Conservation (phyloP, 2,329 filamentous ascomycete species). For the Aspergillus amoenus region DNA sequence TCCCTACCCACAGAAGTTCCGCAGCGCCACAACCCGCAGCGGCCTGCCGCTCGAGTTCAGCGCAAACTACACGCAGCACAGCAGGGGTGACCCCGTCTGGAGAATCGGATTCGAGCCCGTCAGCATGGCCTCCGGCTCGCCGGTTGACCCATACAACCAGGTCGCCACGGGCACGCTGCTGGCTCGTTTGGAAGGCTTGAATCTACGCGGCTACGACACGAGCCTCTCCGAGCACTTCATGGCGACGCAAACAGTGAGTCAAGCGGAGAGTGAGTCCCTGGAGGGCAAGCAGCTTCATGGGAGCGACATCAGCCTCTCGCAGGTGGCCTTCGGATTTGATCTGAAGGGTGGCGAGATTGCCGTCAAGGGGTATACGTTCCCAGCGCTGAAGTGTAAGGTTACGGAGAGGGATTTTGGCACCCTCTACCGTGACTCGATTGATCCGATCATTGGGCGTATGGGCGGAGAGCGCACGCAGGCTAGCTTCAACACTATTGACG, state of each 20-base stretch:
- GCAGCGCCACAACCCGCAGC: constrained; percentile 17
- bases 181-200: not conserved
- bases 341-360: constrained; percentile 7
- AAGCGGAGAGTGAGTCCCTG: not conserved
- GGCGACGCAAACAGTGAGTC: not conserved
- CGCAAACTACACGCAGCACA: constrained; percentile 19
- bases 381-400: constrained; percentile 11
- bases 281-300: not conserved
- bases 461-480: not conserved
- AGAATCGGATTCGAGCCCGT: constrained; percentile 18
- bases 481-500: constrained; percentile 4
- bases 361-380: constrained; percentile 22
- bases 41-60: constrained; percentile 22
- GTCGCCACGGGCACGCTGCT: not conserved
- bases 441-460: not conserved
- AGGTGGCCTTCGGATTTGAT: constrained; percentile 20
- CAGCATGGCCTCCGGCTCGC: constrained; percentile 2
- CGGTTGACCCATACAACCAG: not conserved
- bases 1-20: constrained; percentile 13
- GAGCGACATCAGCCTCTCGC: constrained; percentile 9
- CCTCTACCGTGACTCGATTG: not conserved
- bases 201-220: not conserved
- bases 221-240: not conserved
- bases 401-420: not conserved
- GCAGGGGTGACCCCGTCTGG: constrained; percentile 2